Evolutionary conservation across 352 stramenopile species (phyloP).

Genomic region (Globisporangium takayamanum): DNA sequence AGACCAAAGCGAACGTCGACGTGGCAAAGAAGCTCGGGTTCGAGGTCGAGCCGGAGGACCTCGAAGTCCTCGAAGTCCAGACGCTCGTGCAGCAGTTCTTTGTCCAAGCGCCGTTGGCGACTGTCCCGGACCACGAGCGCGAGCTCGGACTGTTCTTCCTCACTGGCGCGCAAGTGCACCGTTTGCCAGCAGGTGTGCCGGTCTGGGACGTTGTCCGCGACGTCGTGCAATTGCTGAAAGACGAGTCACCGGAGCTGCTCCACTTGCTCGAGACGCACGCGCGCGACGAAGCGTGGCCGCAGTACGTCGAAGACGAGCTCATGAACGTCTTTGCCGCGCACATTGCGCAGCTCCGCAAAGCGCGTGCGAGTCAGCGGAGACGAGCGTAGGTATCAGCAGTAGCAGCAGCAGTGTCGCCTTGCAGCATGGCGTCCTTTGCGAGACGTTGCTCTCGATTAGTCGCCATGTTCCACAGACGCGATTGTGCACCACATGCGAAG

Average conservation of each 20-base stretch:
- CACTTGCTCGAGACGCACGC: conserved; percentile 45
- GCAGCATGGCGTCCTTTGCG: too few species aligned
- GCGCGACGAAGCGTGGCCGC: conserved; percentile 40
- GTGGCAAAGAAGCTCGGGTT: conserved; percentile 55
- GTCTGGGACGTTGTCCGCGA: conserved; percentile 46
- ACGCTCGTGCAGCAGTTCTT: conserved; percentile 75
- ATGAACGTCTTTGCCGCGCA: conserved; percentile 22
- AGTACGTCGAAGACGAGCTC: conserved; percentile 48
- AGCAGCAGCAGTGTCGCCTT: too few species aligned
- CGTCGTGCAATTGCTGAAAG: conserved; percentile 22
- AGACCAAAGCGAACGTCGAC: conserved; percentile 55
- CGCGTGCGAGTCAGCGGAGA: conserved; percentile 18
- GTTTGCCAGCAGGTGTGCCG: conserved; percentile 34
- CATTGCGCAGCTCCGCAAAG: conserved; percentile 23
- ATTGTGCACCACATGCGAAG: too few species aligned
- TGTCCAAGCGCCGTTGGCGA: conserved; percentile 31
- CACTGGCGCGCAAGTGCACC: conserved; percentile 33
- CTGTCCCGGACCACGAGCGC: conserved; percentile 26
- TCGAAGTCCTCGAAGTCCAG: conserved; percentile 62
- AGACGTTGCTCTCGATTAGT: too few species aligned
- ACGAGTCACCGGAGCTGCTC: conserved; percentile 42
- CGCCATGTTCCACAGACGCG: too few species aligned
- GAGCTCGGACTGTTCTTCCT: conserved; percentile 57
- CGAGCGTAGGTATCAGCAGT: conserved; percentile 7
- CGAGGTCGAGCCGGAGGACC: conserved; percentile 69